Conservation (phyloP, 2,329 filamentous ascomycete genomes). For the Aspergillus floridensis region DNA sequence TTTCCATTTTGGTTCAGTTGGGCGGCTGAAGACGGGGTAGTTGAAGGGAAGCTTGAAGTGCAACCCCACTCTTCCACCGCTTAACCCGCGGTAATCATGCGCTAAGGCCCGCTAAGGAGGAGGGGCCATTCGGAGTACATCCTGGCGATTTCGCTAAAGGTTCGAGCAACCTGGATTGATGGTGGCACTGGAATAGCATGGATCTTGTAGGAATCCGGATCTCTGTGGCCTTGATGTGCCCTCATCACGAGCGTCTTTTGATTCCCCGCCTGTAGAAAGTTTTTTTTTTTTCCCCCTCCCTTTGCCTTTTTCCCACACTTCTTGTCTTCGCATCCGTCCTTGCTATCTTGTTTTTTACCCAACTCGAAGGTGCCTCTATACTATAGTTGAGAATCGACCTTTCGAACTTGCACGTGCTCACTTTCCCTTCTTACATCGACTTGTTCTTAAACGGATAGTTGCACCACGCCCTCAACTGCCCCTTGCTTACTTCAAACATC, state of each 20-base stretch:
- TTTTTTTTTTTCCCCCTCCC: background rate
- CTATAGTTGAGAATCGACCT: no score
- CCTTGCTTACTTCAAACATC: background rate
- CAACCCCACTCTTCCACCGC: background rate
- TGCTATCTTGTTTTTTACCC: background rate
- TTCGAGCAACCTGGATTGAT: background rate
- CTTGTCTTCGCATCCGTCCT: background rate
- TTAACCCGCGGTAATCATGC: conserved; percentile 1
- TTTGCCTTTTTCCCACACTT: background rate
- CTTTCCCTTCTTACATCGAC: background rate
- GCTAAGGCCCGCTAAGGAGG: conserved; percentile 1
- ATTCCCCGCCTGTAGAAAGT: background rate
- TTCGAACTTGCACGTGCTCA: background rate
- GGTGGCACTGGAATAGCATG: conserved; percentile 1
- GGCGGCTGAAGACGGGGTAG: conserved; percentile 3
- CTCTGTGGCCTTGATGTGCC: background rate
- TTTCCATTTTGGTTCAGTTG: background rate
- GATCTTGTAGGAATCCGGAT: conserved; percentile 4
- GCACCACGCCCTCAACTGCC: background rate
- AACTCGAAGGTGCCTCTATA: no score
- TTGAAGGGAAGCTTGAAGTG: background rate
- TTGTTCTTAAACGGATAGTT: background rate
- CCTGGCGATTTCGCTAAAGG: background rate
- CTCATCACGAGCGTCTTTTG: background rate
- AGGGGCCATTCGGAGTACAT: conserved; percentile 5